phyloP scores from a whole-genome alignment of 2,329 filamentous ascomycete genomes.

The Penicillium polonicum region DNA sequence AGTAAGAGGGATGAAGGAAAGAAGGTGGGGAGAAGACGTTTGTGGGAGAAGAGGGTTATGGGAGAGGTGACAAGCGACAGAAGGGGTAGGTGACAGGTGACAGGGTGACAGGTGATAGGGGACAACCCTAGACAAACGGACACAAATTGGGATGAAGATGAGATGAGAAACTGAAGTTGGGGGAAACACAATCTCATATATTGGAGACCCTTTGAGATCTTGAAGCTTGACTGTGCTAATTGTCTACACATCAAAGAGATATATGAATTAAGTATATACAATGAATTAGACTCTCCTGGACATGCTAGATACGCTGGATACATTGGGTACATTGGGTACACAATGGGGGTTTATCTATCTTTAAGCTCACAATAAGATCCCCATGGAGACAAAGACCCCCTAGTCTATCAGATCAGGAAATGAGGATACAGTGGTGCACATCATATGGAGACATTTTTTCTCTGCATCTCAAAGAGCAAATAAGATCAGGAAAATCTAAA shows the following conservation, averaged over 20 bases:
- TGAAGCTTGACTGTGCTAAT: neutral
- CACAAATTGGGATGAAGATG: neutral
- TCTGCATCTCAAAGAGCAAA: neutral
- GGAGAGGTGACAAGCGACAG: neutral
- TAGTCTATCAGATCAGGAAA: neutral
- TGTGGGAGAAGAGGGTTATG: neutral
- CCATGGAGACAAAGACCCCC: neutral
- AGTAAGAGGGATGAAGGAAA: conserved; percentile 12
- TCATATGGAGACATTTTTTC: neutral
- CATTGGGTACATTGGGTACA: neutral
- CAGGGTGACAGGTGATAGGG: neutral
- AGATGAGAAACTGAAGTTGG: neutral
- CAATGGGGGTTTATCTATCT: neutral
- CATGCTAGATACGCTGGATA: neutral
- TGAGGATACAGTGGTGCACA: neutral
- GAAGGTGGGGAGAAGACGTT: conserved; percentile 5
- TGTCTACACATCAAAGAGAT: neutral
- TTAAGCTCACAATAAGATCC: neutral
- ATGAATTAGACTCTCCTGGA: neutral
- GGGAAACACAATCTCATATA: neutral
- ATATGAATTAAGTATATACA: neutral
- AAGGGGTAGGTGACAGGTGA: neutral
- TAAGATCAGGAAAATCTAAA: neutral
- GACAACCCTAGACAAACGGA: neutral
- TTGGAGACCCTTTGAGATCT: neutral